Evolutionary conservation across 2,329 filamentous ascomycete genomes (phyloP), one percentile per base, ranked within the genome.

Genomic region (Mycogone perniciosa): DNA sequence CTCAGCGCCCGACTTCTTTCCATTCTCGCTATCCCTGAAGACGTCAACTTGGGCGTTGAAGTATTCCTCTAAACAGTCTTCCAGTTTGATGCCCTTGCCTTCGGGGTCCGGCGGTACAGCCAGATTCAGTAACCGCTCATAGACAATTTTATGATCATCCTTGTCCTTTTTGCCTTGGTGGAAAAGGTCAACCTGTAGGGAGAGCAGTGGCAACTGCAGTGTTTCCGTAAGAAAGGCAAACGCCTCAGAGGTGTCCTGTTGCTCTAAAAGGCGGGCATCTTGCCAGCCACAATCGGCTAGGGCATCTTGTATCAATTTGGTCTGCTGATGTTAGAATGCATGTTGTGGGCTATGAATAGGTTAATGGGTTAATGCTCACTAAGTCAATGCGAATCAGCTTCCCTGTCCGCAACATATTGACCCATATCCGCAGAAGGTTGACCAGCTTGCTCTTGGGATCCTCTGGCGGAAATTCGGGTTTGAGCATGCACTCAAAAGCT

Each of bases 11-110:
- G 64, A 62, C 52, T 71, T 67, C 59, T 79, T 78, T 56, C 83
- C 76, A 48, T 80, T 78, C 31, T 75, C 67, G 48, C 76, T 79
- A 51, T 92, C 86, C 47, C 92, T 80, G 57, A 86, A 84, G 3
- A 99, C 90, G 61, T 96, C 90, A 48, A 99, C 89, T 50, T 84
- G 80, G 51, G 91, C 91, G 68, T 97, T 96, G 76, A 97, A 97
- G 63, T 96, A 97, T 48, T 86, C 84, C 65, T 96, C 91, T 13
- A 99, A 71, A 60, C 92, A 97, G 58, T 95, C 88, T 67, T 97
- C 93, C 20, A 99, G 72, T 30, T 85, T 90, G 54, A 96, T 78
- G 3, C 79, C 76, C 52, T 82, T 82, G 27, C 83, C 84, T 42
- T 87, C 81, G 5, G 83, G 77, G 45, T 88, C 84, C 1, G 84